Evolutionary conservation across 495 filamentous ascomycete species (phyloP), one percentile per base, ranked within the genome.

Genomic region (Podospora pseudocomata): DNA sequence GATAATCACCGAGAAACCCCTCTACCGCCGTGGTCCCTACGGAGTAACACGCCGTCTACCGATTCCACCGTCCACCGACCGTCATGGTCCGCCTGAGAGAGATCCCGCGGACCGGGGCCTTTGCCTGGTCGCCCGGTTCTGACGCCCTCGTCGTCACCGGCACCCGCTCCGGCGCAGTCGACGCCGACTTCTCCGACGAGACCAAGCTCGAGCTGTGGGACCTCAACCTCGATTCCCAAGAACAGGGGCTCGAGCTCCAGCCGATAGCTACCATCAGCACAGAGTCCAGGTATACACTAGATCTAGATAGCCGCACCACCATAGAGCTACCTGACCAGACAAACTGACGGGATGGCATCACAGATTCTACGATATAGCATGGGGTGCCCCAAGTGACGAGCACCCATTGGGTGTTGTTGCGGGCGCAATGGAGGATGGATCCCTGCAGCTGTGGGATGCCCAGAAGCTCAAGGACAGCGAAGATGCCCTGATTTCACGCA

Each of bases 181-280:
- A 95, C 80, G 93, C 91, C 72, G 94, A 97, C 77, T 98, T 99
- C 83, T 98, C 95, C 5, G 93, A 95, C 80, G 93, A 97, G 78
- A 97, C 93, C 66, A 92, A 93, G 80, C 85, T 99, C 55, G 95
- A 99, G 83, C 84, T 99, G 58, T 99, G 95, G 95, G 93, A 98
- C 82, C 81, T 98, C 67, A 88, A 84, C 74, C 81, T 97, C 73
- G 90, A 92, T 77, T 88, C 87, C 77, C 78, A 84, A 57, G 86
- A 91, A 67, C 88, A 88, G 73, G 88, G 88, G 59, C 86, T 89
- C 64, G 95, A 99, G 83, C 86, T 96, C 61, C 89, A 93, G 78
- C 92, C 95, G 49, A 81, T 91, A 74, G 91, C 88, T 60, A 94
- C 90, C 77, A 87, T 97, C 73, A 87, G 84, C 72, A 92, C 91